Percentiles rank a stretch among this genome's conserved stretches.
Evolutionary conservation across 106 monocot species (phyloP).

Genomic region (Allium cepa): DNA sequence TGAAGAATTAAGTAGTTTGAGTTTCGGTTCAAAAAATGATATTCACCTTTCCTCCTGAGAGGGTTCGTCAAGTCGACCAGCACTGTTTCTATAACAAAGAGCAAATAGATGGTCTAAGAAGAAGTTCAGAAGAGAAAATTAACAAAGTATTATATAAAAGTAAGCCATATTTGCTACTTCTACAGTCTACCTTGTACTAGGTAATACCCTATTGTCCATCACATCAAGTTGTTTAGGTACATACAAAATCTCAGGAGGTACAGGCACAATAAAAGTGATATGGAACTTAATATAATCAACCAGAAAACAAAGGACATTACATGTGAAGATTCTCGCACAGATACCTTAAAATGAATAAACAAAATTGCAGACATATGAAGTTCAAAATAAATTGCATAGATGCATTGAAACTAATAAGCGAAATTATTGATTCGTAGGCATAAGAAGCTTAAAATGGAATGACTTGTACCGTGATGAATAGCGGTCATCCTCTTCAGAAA

Average conservation of each 20-base stretch:
- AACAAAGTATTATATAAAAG: too few species aligned
- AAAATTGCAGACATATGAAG: neutral
- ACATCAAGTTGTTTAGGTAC: too few species aligned
- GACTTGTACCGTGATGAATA: constrained; percentile 55
- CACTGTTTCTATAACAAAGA: constrained; percentile 42
- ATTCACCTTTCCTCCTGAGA: constrained; percentile 62
- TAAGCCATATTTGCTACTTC: too few species aligned
- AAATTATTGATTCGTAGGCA: neutral
- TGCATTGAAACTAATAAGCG: neutral
- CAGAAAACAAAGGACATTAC: neutral
- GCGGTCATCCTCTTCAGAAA: constrained; percentile 69
- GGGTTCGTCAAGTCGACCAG: constrained; percentile 48
- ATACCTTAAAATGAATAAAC: neutral
- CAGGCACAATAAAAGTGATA: too few species aligned
- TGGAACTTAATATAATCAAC: neutral
- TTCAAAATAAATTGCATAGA: neutral
- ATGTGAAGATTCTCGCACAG: neutral
- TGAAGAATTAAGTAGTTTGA: too few species aligned
- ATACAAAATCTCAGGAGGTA: too few species aligned
- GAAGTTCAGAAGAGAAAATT: too few species aligned
- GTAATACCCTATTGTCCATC: too few species aligned
- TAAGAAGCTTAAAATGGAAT: neutral
- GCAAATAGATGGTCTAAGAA: neutral
- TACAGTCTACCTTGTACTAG: too few species aligned
- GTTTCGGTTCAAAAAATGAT: too few species aligned